These are phyloP conservation scores for Fagopyrum tataricum DNA, from an alignment of 148 eudicot species.

Conservation along the genomic window DNA sequence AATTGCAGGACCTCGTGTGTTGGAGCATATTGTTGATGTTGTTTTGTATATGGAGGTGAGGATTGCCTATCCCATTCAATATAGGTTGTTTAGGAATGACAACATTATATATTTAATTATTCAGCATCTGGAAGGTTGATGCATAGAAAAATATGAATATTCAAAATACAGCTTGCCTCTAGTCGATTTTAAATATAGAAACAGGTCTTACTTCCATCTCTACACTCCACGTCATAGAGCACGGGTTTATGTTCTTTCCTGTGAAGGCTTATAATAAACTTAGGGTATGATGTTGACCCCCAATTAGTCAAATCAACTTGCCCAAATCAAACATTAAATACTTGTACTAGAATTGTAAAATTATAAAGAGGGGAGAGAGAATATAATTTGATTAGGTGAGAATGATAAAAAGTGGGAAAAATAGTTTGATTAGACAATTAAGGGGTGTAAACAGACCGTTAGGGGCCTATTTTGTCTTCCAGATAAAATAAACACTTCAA, in stretches of 20 bases:
- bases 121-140: not conserved
- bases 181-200: not conserved
- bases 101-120: not conserved
- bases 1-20: conserved; percentile 91
- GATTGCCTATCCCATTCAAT: not conserved
- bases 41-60: conserved; percentile 87
- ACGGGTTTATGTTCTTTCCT: not conserved
- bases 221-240: not conserved
- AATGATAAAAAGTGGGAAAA: too few species aligned
- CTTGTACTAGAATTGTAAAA: too few species aligned
- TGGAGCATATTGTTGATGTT: conserved; percentile 96
- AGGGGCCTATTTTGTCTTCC: not conserved
- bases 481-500: not conserved
- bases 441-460: too few species aligned
- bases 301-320: too few species aligned
- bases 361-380: too few species aligned
- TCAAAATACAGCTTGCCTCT: not conserved
- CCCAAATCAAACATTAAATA: too few species aligned
- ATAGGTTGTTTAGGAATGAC: not conserved
- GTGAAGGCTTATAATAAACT: not conserved
- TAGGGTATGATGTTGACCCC: not conserved
- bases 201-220: not conserved
- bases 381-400: too few species aligned
- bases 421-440: too few species aligned
- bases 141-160: not conserved